A percentile compares a stretch with the other conserved stretches of the same genome.
phyloP scores from a whole-genome alignment of 164 flowering plant species.

The Stephania yunnanensis region DNA sequence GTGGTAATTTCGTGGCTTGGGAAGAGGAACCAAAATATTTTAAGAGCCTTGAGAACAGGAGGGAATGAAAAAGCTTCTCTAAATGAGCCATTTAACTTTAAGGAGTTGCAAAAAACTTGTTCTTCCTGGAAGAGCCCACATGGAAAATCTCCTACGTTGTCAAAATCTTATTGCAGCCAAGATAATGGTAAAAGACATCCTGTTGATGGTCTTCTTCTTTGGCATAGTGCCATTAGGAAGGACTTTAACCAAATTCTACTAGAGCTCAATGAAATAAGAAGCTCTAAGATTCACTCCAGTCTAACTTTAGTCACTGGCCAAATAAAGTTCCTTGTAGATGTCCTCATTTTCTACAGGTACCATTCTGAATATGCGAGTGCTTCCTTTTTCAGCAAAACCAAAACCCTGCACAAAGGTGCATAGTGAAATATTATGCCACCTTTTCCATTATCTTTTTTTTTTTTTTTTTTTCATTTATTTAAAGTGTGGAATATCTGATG shows the following conservation, averaged over 20 bases:
- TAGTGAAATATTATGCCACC: not conserved
- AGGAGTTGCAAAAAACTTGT: constrained; percentile 19
- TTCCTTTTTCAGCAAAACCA: not conserved
- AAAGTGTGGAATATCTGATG: constrained; percentile 9
- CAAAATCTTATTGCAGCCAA: constrained; percentile 8
- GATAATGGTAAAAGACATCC: constrained; percentile 22
- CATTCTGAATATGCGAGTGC: constrained; percentile 9
- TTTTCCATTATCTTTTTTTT: not conserved
- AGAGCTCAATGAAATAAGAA: constrained; percentile 38
- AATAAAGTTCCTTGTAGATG: constrained; percentile 56
- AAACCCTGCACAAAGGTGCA: not conserved
- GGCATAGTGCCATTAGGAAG: constrained; percentile 55
- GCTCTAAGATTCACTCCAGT: constrained; percentile 25
- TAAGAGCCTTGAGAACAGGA: constrained; percentile 9
- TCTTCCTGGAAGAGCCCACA: constrained; percentile 13
- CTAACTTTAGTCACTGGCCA: constrained; percentile 37
- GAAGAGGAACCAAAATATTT: constrained; percentile 20
- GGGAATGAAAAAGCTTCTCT: constrained; percentile 20
- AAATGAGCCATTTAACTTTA: constrained; percentile 20
- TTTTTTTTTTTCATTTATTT: not conserved
- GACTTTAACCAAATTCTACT: constrained; percentile 43
- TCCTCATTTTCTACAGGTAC: constrained; percentile 69
- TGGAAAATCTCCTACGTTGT: constrained; percentile 16
- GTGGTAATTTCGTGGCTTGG: constrained; percentile 63
- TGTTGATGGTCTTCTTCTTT: constrained; percentile 41